A percentile compares a stretch with the other conserved stretches of the same genome.
Conservation (phyloP, 345 rosid genomes). For the Citrus inodora region DNA sequence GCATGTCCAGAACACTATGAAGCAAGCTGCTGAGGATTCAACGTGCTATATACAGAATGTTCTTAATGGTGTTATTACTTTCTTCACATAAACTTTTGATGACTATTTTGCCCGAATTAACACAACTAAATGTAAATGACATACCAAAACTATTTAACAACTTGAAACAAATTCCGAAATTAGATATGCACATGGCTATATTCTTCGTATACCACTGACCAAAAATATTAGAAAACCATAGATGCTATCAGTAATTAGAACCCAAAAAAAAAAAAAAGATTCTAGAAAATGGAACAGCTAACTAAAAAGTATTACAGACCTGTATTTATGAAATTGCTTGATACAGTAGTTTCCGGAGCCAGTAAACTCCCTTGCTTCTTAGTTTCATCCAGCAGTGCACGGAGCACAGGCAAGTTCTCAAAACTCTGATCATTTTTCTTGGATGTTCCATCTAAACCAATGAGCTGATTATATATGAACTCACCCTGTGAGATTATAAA, state of each 20-base stretch:
- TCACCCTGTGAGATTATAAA: conserved; percentile 63
- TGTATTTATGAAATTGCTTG: conserved; percentile 33
- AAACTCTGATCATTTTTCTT: conserved; percentile 36
- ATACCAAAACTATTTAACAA: too few relatives aligned
- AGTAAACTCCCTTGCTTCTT: conserved; percentile 24
- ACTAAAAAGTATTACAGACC: conserved; percentile 4
- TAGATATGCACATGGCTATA: neutral
- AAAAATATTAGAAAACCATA: neutral
- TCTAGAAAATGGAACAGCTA: neutral
- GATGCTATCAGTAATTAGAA: neutral
- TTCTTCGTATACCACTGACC: neutral
- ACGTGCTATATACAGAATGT: too few relatives aligned
- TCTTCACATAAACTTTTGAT: neutral
- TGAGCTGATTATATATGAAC: conserved; percentile 58
- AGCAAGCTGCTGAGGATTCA: neutral
- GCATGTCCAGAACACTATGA: neutral
- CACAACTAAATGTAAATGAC: neutral
- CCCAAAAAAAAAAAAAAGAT: neutral
- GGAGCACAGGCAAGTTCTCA: conserved; percentile 49
- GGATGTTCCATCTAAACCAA: conserved; percentile 56
- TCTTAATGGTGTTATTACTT: neutral
- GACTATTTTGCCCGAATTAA: neutral
- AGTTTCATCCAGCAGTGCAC: conserved; percentile 46
- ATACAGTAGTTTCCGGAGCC: neutral
- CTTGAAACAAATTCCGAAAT: neutral